These are phyloP conservation scores for Lentinus brumalis DNA, from an alignment of 768 basidiomycete genomes.

Conservation along the genomic window DNA sequence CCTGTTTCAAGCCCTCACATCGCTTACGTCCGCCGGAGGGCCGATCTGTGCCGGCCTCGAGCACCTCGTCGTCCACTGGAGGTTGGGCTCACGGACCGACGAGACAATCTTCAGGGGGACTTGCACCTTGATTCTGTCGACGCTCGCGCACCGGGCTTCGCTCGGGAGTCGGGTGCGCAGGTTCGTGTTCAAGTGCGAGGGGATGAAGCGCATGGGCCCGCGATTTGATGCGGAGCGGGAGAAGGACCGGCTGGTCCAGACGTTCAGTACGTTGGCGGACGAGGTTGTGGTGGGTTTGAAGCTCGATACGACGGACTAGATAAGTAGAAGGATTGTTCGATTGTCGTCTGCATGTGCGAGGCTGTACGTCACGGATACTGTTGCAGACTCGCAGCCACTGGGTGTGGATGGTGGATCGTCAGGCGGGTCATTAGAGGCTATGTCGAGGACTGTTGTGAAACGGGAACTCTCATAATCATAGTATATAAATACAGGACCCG, in stretches of 20 bases:
- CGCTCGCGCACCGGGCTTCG: neutral
- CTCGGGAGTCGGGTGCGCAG: neutral
- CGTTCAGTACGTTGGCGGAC: neutral
- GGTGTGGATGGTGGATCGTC: too few species aligned
- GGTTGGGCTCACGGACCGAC: neutral
- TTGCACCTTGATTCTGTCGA: neutral
- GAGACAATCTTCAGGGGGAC: neutral
- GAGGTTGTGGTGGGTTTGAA: neutral
- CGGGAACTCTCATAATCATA: too few species aligned
- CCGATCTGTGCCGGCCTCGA: neutral
- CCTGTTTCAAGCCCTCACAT: neutral
- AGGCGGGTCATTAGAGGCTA: too few species aligned
- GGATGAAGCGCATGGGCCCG: neutral
- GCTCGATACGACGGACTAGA: neutral
- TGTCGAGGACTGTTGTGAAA: too few species aligned
- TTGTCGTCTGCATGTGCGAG: too few species aligned
- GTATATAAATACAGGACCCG: too few species aligned
- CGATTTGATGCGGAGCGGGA: neutral
- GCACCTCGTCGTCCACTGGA: constrained; percentile 4
- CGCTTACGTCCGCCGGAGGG: neutral
- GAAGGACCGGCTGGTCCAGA: neutral
- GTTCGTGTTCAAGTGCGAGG: neutral
- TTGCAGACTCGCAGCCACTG: too few species aligned
- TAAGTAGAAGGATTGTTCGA: too few species aligned
- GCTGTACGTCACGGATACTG: too few species aligned